Evolutionary conservation across 202 grass and related monocot species (phyloP).

Genomic region (Panicum virgatum): DNA sequence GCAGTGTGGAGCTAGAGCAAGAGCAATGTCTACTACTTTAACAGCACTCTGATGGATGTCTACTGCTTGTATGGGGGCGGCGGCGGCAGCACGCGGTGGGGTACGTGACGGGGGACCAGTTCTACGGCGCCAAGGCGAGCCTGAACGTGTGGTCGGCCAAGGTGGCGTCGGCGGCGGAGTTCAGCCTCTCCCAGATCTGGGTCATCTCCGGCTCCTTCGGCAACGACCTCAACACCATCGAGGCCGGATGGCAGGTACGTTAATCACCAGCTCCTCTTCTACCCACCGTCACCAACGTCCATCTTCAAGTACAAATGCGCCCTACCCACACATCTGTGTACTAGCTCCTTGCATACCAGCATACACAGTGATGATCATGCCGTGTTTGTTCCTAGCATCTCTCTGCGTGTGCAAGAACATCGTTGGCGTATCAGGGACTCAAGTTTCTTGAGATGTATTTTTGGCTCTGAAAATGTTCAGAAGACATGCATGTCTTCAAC

Average conservation of each 20-base stretch:
- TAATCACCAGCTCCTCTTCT: too few relatives aligned
- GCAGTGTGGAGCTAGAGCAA: background rate
- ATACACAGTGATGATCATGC: background rate
- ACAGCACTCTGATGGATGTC: conserved; percentile 3
- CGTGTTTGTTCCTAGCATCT: background rate
- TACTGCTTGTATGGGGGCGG: background rate
- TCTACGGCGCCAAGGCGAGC: conserved; percentile 83
- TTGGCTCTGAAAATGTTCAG: background rate
- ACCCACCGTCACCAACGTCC: background rate
- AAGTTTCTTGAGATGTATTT: background rate
- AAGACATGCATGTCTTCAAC: background rate
- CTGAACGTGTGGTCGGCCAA: conserved; percentile 79
- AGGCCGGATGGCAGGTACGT: conserved; percentile 89
- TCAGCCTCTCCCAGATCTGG: conserved; percentile 98
- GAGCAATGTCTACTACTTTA: too few relatives aligned
- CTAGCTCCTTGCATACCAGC: too few relatives aligned
- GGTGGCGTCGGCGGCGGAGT: conserved; percentile 62
- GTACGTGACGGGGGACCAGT: conserved; percentile 63
- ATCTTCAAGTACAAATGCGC: background rate
- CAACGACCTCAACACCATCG: conserved; percentile 95
- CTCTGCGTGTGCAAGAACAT: background rate
- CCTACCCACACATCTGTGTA: background rate
- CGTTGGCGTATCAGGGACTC: background rate
- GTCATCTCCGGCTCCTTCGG: conserved; percentile 85
- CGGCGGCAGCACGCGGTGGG: conserved; percentile 84